phyloP scores from a whole-genome alignment of 345 rosid species.

The Kandelia obovata region DNA sequence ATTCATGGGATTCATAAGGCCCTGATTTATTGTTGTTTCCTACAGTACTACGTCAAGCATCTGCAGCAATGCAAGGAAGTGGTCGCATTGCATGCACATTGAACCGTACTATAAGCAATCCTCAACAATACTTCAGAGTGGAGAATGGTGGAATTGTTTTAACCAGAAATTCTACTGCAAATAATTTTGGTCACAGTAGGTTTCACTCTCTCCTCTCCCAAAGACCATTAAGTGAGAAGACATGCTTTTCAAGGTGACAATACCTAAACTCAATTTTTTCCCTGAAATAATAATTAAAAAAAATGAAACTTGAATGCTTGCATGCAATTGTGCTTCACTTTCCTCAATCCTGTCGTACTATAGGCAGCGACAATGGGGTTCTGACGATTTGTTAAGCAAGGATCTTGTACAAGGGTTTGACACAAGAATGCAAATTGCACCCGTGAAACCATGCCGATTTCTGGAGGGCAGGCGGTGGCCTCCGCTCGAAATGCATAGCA shows the following conservation, averaged over 20 bases:
- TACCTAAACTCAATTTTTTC: too few species aligned
- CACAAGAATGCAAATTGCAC: conserved; percentile 19
- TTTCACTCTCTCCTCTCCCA: conserved; percentile 22
- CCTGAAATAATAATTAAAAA: background rate
- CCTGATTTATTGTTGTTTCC: background rate
- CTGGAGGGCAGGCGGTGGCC: conserved; percentile 45
- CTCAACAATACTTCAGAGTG: conserved; percentile 40
- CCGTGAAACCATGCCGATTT: conserved; percentile 30
- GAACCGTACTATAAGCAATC: conserved; percentile 11
- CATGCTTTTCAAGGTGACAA: conserved; percentile 21
- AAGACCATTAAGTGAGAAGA: conserved; percentile 15
- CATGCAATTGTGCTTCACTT: background rate
- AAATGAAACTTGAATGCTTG: background rate
- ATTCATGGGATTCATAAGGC: background rate
- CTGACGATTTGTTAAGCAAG: conserved; percentile 9
- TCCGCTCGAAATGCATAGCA: conserved; percentile 27
- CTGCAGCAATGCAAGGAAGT: conserved; percentile 27
- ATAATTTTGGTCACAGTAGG: conserved; percentile 11
- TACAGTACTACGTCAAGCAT: conserved; percentile 32
- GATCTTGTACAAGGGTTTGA: conserved; percentile 21
- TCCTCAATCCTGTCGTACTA: background rate
- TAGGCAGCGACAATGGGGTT: conserved; percentile 19
- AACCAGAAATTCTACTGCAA: conserved; percentile 16
- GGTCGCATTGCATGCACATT: conserved; percentile 14
- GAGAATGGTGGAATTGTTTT: conserved; percentile 41